A percentile compares a stretch with the other conserved stretches of the same genome.
Evolutionary conservation across 2,329 filamentous ascomycete species (phyloP).

Genomic region (Chaetomiaceae sp.): DNA sequence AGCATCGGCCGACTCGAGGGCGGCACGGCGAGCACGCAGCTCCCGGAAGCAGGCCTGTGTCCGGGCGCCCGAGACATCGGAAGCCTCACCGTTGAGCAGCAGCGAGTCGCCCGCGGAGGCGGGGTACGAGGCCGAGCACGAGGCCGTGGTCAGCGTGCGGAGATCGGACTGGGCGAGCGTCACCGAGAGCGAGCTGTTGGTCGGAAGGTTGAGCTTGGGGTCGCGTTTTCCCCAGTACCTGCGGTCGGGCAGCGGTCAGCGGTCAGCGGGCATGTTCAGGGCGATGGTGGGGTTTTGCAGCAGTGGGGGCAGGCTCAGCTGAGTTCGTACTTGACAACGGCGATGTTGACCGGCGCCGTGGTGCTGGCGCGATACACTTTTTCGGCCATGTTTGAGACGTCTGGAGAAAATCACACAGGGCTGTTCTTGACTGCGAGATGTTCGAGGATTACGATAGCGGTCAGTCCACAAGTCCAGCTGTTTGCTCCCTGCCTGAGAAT

Average conservation of each 20-base stretch:
- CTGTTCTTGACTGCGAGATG: not conserved
- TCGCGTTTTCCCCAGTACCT: constrained; percentile 96
- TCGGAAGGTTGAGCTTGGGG: constrained; percentile 87
- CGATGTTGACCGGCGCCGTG: constrained; percentile 96
- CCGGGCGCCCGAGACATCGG: constrained; percentile 81
- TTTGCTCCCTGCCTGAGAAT: not conserved
- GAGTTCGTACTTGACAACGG: constrained; percentile 76
- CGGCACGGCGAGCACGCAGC: constrained; percentile 70
- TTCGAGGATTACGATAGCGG: not conserved
- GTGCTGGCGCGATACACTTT: constrained; percentile 87
- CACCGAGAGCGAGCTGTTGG: constrained; percentile 95
- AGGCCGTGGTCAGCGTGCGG: constrained; percentile 91
- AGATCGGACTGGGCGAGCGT: constrained; percentile 92
- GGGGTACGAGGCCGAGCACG: constrained; percentile 71
- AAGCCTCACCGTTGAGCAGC: constrained; percentile 74
- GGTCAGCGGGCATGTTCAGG: constrained; percentile 3
- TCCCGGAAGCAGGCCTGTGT: constrained; percentile 94
- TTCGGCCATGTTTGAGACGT: constrained; percentile 22
- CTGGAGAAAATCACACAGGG: not conserved
- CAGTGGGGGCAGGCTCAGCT: not conserved
- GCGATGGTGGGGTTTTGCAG: too few species aligned
- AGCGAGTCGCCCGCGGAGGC: constrained; percentile 60
- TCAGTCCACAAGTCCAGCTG: constrained; percentile 3
- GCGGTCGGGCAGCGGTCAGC: constrained; percentile 35
- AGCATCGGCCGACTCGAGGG: constrained; percentile 67